Conservation (phyloP, 108 stramenopile genomes). For the Nannochloropsis salina region DNA sequence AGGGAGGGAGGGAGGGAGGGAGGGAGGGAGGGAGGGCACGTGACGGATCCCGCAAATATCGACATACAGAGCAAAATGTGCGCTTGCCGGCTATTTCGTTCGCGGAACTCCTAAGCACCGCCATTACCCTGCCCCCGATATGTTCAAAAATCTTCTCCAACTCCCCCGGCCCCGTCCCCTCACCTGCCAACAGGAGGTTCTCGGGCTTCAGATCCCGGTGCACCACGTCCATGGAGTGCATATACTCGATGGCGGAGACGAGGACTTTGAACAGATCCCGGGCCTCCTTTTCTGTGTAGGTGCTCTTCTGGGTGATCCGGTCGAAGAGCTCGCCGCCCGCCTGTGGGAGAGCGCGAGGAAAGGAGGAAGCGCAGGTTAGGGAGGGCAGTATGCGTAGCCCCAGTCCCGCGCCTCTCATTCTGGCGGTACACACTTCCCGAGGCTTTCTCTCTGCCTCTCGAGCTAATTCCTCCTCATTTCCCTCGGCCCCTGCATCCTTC, state of each 20-base stretch:
- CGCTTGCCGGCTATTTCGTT: neutral
- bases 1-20: neutral
- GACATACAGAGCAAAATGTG: neutral
- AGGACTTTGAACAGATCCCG: constrained; percentile 66
- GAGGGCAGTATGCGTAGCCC: neutral
- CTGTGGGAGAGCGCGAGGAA: constrained; percentile 38
- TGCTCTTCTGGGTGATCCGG: constrained; percentile 80
- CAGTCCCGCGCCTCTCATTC: neutral
- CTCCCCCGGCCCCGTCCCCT: constrained; percentile 64
- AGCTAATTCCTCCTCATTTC: neutral
- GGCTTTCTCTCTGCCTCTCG: neutral
- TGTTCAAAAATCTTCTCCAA: constrained; percentile 86
- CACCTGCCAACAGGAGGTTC: constrained; percentile 68
- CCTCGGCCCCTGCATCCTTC: neutral
- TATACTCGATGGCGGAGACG: constrained; percentile 68
- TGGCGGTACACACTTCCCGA: neutral
- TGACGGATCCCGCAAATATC: too few relatives aligned
- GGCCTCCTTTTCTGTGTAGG: constrained; percentile 87
- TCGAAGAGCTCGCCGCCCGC: constrained; percentile 93
- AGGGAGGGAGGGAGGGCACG: too few relatives aligned
- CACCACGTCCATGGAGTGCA: constrained; percentile 60
- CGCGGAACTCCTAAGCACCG: neutral
- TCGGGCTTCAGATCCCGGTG: constrained; percentile 73
- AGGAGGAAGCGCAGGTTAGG: neutral
- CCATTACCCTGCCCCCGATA: constrained; percentile 62